phyloP scores from a whole-genome alignment of 2,329 filamentous ascomycete species.

The Sclerotinia nivalis region DNA sequence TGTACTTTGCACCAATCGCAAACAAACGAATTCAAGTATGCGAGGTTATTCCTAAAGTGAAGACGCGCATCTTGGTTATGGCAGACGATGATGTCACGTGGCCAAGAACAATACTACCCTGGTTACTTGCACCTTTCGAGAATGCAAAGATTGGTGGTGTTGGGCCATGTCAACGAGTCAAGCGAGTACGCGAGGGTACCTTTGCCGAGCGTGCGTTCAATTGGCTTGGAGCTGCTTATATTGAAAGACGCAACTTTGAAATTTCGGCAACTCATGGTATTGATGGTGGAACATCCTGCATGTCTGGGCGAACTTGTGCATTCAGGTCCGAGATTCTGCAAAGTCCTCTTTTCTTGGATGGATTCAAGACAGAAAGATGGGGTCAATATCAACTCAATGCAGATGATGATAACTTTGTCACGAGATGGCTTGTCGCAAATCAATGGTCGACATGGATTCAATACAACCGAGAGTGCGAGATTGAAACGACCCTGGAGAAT shows the following conservation, averaged over 20 bases:
- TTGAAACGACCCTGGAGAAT: slow-evolving; percentile 90
- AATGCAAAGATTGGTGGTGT: slow-evolving; percentile 82
- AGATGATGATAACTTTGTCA: slow-evolving; percentile 98
- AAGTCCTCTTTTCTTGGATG: slow-evolving; percentile 80
- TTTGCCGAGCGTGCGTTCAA: slow-evolving; percentile 71
- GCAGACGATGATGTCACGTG: slow-evolving; percentile 96
- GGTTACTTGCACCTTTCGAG: slow-evolving; percentile 92
- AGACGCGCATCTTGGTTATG: slow-evolving; percentile 83
- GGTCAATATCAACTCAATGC: slow-evolving; percentile 87
- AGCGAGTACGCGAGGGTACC: slow-evolving; percentile 62
- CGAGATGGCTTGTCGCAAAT: slow-evolving; percentile 90
- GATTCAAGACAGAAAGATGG: slow-evolving; percentile 91
- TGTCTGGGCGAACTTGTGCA: slow-evolving; percentile 90
- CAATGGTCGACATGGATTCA: slow-evolving; percentile 95
- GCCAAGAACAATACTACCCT: slow-evolving; percentile 81
- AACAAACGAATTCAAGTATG: slow-evolving; percentile 96
- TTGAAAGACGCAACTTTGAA: slow-evolving; percentile 93
- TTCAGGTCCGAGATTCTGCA: slow-evolving; percentile 88
- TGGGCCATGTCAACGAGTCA: slow-evolving; percentile 83
- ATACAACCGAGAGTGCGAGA: slow-evolving; percentile 86
- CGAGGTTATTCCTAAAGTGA: slow-evolving; percentile 81
- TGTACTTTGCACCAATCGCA: slow-evolving; percentile 78
- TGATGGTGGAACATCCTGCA: slow-evolving; percentile 93
- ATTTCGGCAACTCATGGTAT: slow-evolving; percentile 94
- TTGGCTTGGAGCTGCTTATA: slow-evolving; percentile 88